Conservation (phyloP, 768 basidiomycete genomes). For the Austroboletus eburneus region DNA sequence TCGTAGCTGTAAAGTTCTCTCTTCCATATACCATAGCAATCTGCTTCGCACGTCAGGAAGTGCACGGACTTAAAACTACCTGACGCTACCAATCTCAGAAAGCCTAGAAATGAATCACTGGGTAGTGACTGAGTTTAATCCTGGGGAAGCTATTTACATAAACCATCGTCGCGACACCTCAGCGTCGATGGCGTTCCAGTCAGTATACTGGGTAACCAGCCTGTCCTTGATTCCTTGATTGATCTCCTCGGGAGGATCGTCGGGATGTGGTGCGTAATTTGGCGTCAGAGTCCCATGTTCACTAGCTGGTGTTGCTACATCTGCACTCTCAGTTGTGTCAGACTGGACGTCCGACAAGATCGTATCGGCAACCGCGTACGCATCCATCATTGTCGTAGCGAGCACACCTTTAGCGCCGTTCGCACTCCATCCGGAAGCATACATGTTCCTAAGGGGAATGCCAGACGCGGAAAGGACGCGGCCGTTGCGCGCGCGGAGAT, state of each 20-base stretch:
- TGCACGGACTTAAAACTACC: too few species aligned
- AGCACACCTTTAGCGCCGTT: slow-evolving; percentile 89
- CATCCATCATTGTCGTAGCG: slow-evolving; percentile 90
- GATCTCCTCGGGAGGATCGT: slow-evolving; percentile 48
- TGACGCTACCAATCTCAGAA: too few species aligned
- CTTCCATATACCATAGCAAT: too few species aligned
- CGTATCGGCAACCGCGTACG: slow-evolving; percentile 71
- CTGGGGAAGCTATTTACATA: too few species aligned
- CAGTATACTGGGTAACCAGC: slow-evolving; percentile 55
- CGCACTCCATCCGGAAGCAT: slow-evolving; percentile 92
- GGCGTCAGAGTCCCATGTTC: slow-evolving; percentile 25
- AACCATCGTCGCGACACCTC: slow-evolving; percentile 55
- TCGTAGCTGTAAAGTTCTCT: too few species aligned
- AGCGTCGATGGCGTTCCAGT: slow-evolving; percentile 72
- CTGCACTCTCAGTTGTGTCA: slow-evolving; percentile 11
- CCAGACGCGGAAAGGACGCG: slow-evolving; percentile 44
- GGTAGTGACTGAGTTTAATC: too few species aligned
- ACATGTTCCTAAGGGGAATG: slow-evolving; percentile 54
- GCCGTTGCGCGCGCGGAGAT: slow-evolving; percentile 51
- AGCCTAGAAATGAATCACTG: too few species aligned
- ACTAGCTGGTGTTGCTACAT: slow-evolving; percentile 6
- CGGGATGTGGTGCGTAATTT: slow-evolving; percentile 36
- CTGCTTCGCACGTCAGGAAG: too few species aligned
- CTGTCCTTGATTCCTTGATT: slow-evolving; percentile 37
- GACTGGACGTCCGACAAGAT: slow-evolving; percentile 57